Evolutionary conservation across 129 eudicot genomes (phyloP).

Genomic region (Artemisia tridentata): DNA sequence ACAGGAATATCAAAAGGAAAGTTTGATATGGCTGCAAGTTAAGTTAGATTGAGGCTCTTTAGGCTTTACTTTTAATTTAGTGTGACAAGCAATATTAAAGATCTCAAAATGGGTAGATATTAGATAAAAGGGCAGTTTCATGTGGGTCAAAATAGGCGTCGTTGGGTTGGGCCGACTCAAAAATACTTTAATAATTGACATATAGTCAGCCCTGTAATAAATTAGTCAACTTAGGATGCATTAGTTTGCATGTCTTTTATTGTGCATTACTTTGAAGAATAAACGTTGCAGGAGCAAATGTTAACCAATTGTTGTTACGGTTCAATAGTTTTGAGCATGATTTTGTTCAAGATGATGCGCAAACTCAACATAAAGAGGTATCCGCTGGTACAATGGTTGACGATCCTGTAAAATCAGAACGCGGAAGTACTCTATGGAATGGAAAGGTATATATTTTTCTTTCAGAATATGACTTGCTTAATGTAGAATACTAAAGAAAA

Average conservation of each 20-base stretch:
- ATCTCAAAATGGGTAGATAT: too few relatives aligned
- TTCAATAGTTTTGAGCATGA: constrained; percentile 92
- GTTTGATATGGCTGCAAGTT: too few relatives aligned
- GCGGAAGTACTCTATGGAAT: constrained; percentile 59
- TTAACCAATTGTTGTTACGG: constrained; percentile 15
- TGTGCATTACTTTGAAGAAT: constrained; percentile 1
- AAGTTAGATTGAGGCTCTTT: too few relatives aligned
- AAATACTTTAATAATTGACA: background rate
- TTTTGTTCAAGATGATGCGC: constrained; percentile 56
- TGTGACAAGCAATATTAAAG: too few relatives aligned
- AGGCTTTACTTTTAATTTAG: too few relatives aligned
- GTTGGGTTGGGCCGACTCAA: too few relatives aligned
- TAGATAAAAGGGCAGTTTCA: too few relatives aligned
- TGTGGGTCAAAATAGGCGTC: too few relatives aligned
- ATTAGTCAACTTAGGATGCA: background rate
- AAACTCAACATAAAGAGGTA: constrained; percentile 37
- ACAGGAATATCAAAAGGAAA: too few relatives aligned
- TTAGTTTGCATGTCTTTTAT: too few relatives aligned
- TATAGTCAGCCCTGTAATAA: background rate
- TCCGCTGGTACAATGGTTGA: constrained; percentile 22
- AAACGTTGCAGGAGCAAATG: background rate
- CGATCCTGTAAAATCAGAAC: constrained; percentile 32
- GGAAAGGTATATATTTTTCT: constrained; percentile 59
- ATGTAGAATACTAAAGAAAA: background rate
- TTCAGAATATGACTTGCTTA: background rate